Evolutionary conservation across 179 eudicot genomes (phyloP), one percentile per base, ranked within the genome.

Genomic region (Gypsophila paniculata): DNA sequence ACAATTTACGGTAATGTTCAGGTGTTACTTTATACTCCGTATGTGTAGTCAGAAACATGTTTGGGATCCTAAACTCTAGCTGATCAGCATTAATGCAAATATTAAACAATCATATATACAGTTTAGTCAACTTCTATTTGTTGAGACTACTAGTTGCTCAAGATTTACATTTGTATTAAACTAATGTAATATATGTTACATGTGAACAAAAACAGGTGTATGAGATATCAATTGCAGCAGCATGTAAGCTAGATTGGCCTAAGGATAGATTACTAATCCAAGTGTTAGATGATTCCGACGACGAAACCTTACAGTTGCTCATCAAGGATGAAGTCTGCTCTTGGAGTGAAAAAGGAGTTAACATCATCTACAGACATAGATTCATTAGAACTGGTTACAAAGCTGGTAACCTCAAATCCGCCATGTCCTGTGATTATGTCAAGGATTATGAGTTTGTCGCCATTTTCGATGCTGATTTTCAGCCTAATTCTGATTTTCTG

Each of bases 401-500:
- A 81, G 92, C 92, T 0, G 92, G 92, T 72, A 88, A 86, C 75
- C 87, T 88, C 18, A 86, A 84, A 69, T 86, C 92, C 0, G 92
- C 92, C 52, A 88, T 88, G 92, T 60, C 84, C 15, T 86, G 92
- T 82, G 92, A 86, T 67, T 88, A 86, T 77, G 88, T 88, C 60
- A 80, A 86, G 70, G 83, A 88, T 81, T 86, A 86, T 21, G 92
- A 88, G 64, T 88, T 86, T 59, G 92, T 86, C 15, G 81, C 90
- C 26, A 88, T 88, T 22, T 81, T 88, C 22, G 92, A 88, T 76
- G 92, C 92, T 42, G 92, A 88, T 52, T 88, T 88, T 58, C 90
- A 82, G 77, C 92, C 92, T 53, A 76, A 75, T 48, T 87, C 90
- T 49, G 92, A 88, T 78, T 88, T 82, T 65, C 87, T 88, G 13